Percentiles rank a stretch among this genome's conserved stretches.
Evolutionary conservation across 148 eudicot genomes (phyloP).

Genomic region (Rhododendron mucronatum): DNA sequence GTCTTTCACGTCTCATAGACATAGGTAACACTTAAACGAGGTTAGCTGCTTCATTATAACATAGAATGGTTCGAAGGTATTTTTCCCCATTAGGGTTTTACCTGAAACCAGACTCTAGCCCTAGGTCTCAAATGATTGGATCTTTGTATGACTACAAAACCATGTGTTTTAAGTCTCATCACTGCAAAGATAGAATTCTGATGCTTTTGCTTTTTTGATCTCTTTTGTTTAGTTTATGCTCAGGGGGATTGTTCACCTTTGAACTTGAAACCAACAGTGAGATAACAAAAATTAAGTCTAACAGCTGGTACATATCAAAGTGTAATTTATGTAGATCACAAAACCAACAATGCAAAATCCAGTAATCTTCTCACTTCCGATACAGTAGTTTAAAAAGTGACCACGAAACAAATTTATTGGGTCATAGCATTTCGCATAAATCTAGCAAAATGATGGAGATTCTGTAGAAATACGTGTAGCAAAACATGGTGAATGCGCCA

Average conservation of each 20-base stretch:
- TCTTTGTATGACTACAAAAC: background rate
- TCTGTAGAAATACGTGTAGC: background rate
- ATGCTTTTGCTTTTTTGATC: background rate
- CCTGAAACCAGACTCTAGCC: background rate
- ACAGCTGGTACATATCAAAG: background rate
- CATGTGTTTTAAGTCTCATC: background rate
- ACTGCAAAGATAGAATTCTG: background rate
- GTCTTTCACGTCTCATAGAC: background rate
- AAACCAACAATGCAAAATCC: background rate
- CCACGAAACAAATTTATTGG: background rate
- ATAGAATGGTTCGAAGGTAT: background rate
- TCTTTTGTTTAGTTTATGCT: background rate
- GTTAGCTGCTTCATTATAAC: background rate
- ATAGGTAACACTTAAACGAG: background rate
- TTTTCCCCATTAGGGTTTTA: background rate
- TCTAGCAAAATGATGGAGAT: background rate
- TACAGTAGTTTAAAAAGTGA: background rate
- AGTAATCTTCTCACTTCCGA: background rate
- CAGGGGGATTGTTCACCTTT: background rate
- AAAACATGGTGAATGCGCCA: background rate
- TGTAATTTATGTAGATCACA: background rate
- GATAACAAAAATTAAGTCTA: background rate
- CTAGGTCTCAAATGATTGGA: background rate
- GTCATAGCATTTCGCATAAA: background rate
- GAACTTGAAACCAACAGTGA: background rate